Percentiles rank a stretch among this genome's conserved stretches.
Evolutionary conservation across 768 basidiomycete species (phyloP).

Genomic region (Hortiboletus flavorubellus): DNA sequence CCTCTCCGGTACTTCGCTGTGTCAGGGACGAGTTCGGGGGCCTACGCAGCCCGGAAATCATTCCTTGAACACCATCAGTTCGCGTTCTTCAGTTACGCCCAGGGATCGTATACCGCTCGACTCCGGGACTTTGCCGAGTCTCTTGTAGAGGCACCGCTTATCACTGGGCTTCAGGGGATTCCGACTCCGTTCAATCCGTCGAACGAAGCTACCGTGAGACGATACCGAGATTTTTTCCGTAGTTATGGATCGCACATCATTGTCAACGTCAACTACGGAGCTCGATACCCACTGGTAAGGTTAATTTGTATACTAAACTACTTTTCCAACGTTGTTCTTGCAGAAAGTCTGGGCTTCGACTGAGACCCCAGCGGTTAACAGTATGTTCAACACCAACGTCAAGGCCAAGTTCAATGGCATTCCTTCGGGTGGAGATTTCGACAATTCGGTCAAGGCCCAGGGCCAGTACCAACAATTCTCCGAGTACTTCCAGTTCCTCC

Average conservation of each 20-base stretch:
- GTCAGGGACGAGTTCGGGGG: background rate
- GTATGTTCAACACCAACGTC: background rate
- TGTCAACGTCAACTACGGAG: background rate
- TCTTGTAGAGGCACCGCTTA: background rate
- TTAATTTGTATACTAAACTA: too few species aligned
- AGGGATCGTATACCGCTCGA: background rate
- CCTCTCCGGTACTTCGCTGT: slow-evolving; percentile 6
- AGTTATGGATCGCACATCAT: background rate
- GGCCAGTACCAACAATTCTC: background rate
- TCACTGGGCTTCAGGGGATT: background rate
- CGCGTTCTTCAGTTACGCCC: slow-evolving; percentile 3
- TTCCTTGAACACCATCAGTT: slow-evolving; percentile 2
- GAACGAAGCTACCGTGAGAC: background rate
- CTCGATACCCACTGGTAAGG: background rate
- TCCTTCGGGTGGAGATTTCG: background rate
- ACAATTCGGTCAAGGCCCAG: background rate
- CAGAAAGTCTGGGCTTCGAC: background rate
- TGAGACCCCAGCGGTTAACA: background rate
- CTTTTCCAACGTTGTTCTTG: background rate
- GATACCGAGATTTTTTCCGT: background rate
- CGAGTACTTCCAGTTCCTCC: background rate
- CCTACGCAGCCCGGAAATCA: slow-evolving; percentile 1
- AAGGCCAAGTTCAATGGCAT: background rate
- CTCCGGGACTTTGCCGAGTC: background rate
- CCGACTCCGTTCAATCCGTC: background rate